Evolutionary conservation across 2,329 filamentous ascomycete genomes (phyloP).

Genomic region (Fusarium devonianum): DNA sequence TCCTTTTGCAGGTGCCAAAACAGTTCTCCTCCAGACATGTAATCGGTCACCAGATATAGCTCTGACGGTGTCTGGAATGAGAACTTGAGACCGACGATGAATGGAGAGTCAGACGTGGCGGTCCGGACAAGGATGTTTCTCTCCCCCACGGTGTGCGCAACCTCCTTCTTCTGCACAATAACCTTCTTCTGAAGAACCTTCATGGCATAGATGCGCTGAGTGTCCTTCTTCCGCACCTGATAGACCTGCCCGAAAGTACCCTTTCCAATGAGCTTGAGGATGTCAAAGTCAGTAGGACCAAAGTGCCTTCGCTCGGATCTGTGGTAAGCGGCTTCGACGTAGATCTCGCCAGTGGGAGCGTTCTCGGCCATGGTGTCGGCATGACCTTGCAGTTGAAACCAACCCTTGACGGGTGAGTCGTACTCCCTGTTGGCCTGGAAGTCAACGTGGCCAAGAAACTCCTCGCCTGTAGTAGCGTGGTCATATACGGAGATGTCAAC

Average conservation of each 20-base stretch:
- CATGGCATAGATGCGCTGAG: constrained; percentile 96
- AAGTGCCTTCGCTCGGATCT: constrained; percentile 88
- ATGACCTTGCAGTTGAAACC: constrained; percentile 83
- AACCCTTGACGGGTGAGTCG: constrained; percentile 78
- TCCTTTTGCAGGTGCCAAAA: constrained; percentile 99
- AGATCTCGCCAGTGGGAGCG: constrained; percentile 84
- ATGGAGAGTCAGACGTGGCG: constrained; percentile 92
- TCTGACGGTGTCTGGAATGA: constrained; percentile 98
- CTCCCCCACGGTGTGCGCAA: constrained; percentile 95
- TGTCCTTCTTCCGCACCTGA: constrained; percentile 97
- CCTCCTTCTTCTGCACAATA: constrained; percentile 99
- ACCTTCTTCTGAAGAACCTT: constrained; percentile 99
- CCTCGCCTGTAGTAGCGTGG: constrained; percentile 77
- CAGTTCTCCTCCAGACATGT: constrained; percentile 98
- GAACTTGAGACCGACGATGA: constrained; percentile 97
- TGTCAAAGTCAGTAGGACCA: constrained; percentile 94
- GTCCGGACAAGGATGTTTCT: constrained; percentile 97
- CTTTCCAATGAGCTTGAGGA: constrained; percentile 95
- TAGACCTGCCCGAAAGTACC: constrained; percentile 99
- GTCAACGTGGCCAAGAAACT: constrained; percentile 89
- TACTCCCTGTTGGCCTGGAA: constrained; percentile 72
- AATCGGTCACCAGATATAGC: constrained; percentile 97
- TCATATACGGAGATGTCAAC: constrained; percentile 96
- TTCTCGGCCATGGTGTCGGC: constrained; percentile 75
- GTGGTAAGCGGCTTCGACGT: constrained; percentile 85